A percentile compares a stretch with the other conserved stretches of the same genome.
Evolutionary conservation across 2,329 filamentous ascomycete species (phyloP).

Genomic region (Colletotrichum paranaense): DNA sequence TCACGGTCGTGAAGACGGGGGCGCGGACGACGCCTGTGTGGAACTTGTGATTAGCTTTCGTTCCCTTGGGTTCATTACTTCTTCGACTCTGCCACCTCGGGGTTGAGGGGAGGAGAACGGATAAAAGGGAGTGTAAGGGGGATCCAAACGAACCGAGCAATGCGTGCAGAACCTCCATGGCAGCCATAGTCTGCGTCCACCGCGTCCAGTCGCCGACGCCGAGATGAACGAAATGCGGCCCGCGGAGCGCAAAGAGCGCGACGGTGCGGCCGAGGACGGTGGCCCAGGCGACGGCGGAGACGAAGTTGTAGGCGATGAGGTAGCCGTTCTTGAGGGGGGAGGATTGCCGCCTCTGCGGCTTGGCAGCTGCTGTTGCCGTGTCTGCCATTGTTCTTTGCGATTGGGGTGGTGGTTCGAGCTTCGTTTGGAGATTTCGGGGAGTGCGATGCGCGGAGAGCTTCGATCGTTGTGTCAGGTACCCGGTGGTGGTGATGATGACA

Average conservation of each 20-base stretch:
- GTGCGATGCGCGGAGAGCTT: neutral
- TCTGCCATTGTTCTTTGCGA: conserved; percentile 31
- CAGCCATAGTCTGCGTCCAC: conserved; percentile 85
- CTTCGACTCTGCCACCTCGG: no score
- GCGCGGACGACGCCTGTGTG: conserved; percentile 82
- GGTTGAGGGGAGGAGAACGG: no score
- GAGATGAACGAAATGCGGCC: conserved; percentile 69
- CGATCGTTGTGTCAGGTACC: neutral
- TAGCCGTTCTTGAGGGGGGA: conserved; percentile 71
- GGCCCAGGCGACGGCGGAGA: conserved; percentile 82
- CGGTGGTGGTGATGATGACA: no score
- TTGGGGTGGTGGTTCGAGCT: neutral
- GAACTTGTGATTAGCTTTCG: no score
- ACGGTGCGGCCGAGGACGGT: conserved; percentile 78
- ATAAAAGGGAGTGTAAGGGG: no score
- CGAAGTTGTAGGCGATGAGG: conserved; percentile 86
- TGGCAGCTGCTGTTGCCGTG: conserved; percentile 23
- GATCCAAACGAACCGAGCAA: conserved; percentile 69
- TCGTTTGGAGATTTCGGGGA: neutral
- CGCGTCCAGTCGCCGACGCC: conserved; percentile 75
- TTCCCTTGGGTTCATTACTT: no score
- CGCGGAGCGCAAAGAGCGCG: conserved; percentile 62
- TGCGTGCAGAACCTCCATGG: conserved; percentile 86
- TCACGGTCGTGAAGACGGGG: conserved; percentile 83
- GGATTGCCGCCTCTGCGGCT: conserved; percentile 40